These are phyloP conservation scores for Dillenia turbinata DNA, from an alignment of 164 flowering plant genomes.

Conservation along the genomic window DNA sequence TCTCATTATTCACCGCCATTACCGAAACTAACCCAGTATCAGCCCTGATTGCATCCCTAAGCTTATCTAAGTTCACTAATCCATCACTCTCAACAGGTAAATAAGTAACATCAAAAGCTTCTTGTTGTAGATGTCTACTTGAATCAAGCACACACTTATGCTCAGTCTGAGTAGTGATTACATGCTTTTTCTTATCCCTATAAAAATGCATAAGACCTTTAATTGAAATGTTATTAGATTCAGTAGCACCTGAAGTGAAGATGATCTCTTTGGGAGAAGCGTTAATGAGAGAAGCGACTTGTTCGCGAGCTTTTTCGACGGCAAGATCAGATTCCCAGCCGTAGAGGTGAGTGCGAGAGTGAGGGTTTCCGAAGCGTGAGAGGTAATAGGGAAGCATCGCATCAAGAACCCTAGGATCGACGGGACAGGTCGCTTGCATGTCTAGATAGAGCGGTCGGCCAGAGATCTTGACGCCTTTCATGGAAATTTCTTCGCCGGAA, in stretches of 20 bases:
- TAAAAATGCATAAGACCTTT: constrained; percentile 88
- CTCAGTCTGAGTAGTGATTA: constrained; percentile 96
- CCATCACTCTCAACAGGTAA: constrained; percentile 79
- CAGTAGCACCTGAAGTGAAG: constrained; percentile 98
- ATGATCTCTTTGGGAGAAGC: constrained; percentile 89
- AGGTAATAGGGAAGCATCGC: constrained; percentile 81
- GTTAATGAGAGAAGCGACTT: constrained; percentile 64
- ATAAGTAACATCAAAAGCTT: constrained; percentile 86
- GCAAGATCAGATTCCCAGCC: constrained; percentile 97
- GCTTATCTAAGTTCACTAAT: constrained; percentile 51
- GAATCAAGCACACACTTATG: constrained; percentile 97
- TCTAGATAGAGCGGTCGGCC: constrained; percentile 90
- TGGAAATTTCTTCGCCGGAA: constrained; percentile 28
- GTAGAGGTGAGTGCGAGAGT: constrained; percentile 91
- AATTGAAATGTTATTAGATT: constrained; percentile 85
- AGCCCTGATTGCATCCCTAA: constrained; percentile 55
- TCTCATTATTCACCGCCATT: constrained; percentile 94
- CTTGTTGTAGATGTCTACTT: constrained; percentile 86
- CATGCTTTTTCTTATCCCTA: constrained; percentile 68
- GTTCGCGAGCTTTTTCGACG: constrained; percentile 73
- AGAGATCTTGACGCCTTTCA: constrained; percentile 82
- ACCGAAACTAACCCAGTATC: constrained; percentile 86
- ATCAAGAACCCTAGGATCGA: constrained; percentile 89
- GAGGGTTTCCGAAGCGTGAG: constrained; percentile 86
- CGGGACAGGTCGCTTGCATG: constrained; percentile 93